A percentile compares a stretch with the other conserved stretches of the same genome.
phyloP scores from a whole-genome alignment of 2,329 filamentous ascomycete species.

The Fusarium hostae region DNA sequence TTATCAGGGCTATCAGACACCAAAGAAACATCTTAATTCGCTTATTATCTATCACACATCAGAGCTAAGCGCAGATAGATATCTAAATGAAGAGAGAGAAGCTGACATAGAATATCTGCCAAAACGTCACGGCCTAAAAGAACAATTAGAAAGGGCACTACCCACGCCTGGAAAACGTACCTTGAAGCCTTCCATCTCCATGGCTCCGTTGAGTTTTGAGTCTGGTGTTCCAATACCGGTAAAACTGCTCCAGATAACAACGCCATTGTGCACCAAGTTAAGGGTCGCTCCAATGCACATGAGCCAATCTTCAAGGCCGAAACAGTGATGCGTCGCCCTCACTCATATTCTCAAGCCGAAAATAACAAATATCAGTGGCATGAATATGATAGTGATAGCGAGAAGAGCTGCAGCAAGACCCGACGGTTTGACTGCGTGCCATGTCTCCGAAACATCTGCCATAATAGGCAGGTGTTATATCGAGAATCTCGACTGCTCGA shows the following conservation, averaged over 20 bases:
- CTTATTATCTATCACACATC: neutral
- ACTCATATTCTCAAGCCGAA: constrained; percentile 3
- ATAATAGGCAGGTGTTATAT: neutral
- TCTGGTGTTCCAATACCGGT: constrained; percentile 3
- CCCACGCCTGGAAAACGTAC: neutral
- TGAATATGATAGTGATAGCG: neutral
- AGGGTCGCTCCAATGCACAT: constrained; percentile 16
- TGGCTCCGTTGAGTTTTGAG: neutral
- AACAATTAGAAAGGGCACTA: rapidly evolving
- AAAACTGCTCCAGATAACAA: constrained; percentile 10
- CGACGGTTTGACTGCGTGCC: constrained; percentile 1
- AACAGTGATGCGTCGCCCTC: neutral
- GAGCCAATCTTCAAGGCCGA: constrained; percentile 16
- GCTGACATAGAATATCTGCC: constrained; percentile 19
- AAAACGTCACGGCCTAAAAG: neutral
- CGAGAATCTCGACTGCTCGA: too few relatives aligned
- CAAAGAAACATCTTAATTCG: neutral
- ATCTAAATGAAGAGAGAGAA: constrained; percentile 11
- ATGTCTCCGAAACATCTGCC: neutral
- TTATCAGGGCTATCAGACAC: neutral
- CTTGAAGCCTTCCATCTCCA: constrained; percentile 13
- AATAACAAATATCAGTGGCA: neutral
- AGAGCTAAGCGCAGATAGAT: constrained; percentile 15
- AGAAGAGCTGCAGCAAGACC: constrained; percentile 14
- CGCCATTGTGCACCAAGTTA: constrained; percentile 13